phyloP scores from a whole-genome alignment of 805 yeast species.

The Teunomyces tritomae region DNA sequence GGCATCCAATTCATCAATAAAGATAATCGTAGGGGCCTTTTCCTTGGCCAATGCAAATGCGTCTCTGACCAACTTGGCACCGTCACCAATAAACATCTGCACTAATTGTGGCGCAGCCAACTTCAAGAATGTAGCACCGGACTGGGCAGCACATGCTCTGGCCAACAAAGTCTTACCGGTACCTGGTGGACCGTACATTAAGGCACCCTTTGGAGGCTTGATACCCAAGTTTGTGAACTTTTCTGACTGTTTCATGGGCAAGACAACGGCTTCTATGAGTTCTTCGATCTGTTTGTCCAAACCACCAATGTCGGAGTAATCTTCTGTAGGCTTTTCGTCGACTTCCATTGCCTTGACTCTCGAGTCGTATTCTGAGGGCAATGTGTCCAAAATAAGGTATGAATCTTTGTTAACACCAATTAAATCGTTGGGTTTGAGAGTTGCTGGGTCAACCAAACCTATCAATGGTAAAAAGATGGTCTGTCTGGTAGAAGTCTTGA shows the following conservation, averaged over 20 bases:
- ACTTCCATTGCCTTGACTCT: conserved; percentile 99
- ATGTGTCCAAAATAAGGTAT: conserved; percentile 84
- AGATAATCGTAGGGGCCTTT: conserved; percentile 46
- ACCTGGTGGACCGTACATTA: conserved; percentile 51
- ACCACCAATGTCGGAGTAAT: conserved; percentile 97
- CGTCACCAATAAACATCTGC: conserved; percentile 48
- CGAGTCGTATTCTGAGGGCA: conserved; percentile 96
- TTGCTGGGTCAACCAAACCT: conserved; percentile 89
- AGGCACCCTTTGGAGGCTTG: conserved; percentile 54
- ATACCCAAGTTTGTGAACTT: conserved; percentile 92
- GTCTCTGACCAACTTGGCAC: conserved; percentile 46
- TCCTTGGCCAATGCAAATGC: conserved; percentile 47
- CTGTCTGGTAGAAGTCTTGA: conserved; percentile 95
- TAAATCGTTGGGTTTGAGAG: conserved; percentile 94
- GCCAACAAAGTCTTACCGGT: conserved; percentile 47
- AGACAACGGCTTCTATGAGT: conserved; percentile 94
- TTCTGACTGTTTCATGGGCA: conserved; percentile 98
- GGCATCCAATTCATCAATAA: conserved; percentile 48
- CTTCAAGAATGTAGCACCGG: conserved; percentile 45
- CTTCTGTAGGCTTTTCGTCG: conserved; percentile 97
- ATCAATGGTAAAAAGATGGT: conserved; percentile 94
- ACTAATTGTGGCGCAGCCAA: conserved; percentile 47
- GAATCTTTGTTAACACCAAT: conserved; percentile 98
- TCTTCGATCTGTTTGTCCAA: conserved; percentile 98
- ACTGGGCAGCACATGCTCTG: conserved; percentile 48